Evolutionary conservation across 495 filamentous ascomycete species (phyloP), one percentile per base, ranked within the genome.

Genomic region (Aspergillus nanangensis): DNA sequence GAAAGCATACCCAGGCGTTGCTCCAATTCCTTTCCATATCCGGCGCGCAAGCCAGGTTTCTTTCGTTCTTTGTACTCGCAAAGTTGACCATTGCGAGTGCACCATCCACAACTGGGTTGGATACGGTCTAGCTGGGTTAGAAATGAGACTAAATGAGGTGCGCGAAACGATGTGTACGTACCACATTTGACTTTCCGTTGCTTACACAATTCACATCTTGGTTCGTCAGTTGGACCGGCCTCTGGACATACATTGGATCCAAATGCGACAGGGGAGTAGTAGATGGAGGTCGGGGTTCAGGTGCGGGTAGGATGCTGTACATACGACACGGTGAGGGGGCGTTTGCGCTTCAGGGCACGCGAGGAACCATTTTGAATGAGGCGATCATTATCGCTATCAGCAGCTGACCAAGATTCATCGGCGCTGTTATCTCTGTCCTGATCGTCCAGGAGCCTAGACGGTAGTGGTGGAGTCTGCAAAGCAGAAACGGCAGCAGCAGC

Each of bases 101-200:
- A 95, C 89, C 90, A 94, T 35, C 90, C 90, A 64, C 90, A 95
- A 46, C 80, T 82, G 8, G 90, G 90, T 46, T 90, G 87, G 8
- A 82, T 78, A 18, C 88, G 82, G 69, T 93, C 70, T 73, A 39
- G 2, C 1, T 18, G 18, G 11, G 35, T 38, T 14, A 44, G 45
- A 34, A 22, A 14, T 24, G 19, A 17, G 22, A 33, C n/a, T 29
- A 17, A 20, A 11, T 22, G 15, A 25, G 17, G 36, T 11, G 36
- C 4, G 24, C 35, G n/a, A 29, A 34, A 36, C 20, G 27, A 10
- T 32, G 33, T 21, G 24, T 5, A 51, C 63, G 38, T 67, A 73
- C 70, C 86, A 62, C 84, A 89, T 74, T 88, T 89, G 37, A 88
- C 85, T 69, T 93, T 93, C 58, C 88, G 75, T 62, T 86, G 82